Evolutionary conservation across 805 yeast species (phyloP).

Genomic region (Lachancea kluyveri): DNA sequence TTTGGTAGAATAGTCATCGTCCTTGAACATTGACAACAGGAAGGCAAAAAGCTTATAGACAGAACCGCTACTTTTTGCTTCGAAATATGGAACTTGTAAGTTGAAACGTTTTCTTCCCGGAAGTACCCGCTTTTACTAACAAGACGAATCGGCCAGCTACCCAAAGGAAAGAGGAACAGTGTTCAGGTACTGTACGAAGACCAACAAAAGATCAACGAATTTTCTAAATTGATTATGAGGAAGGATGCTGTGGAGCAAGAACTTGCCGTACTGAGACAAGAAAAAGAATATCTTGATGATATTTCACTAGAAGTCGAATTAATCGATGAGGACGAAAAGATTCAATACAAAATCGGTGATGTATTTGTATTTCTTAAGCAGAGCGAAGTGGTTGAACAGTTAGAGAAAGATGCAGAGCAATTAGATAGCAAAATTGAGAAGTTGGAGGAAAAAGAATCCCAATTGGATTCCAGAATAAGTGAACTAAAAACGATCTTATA

Average conservation of each 20-base stretch:
- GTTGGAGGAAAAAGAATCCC: constrained; percentile 42
- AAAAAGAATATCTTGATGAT: constrained; percentile 86
- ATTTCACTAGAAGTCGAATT: constrained; percentile 80
- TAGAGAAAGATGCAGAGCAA: constrained; percentile 55
- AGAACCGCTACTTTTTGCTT: no score
- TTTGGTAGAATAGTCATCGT: no score
- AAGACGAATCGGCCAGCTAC: constrained; percentile 27
- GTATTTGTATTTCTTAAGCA: constrained; percentile 64
- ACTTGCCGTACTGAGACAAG: constrained; percentile 47
- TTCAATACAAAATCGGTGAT: constrained; percentile 80
- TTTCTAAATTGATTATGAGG: constrained; percentile 73
- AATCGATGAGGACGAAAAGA: constrained; percentile 65
- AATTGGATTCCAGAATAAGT: constrained; percentile 47
- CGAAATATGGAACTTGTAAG: constrained; percentile 1
- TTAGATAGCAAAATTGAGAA: constrained; percentile 45
- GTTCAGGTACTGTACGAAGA: constrained; percentile 49
- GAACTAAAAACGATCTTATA: constrained; percentile 69
- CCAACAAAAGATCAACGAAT: constrained; percentile 83
- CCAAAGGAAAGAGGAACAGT: constrained; percentile 37
- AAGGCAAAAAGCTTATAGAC: no score
- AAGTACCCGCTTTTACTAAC: not conserved
- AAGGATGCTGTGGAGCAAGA: constrained; percentile 52
- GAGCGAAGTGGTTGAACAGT: constrained; percentile 54
- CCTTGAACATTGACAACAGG: no score
- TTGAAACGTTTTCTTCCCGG: not conserved